Evolutionary conservation across 1,139 yeast genomes (phyloP).

Genomic region (Suhomyces wounanorum): DNA sequence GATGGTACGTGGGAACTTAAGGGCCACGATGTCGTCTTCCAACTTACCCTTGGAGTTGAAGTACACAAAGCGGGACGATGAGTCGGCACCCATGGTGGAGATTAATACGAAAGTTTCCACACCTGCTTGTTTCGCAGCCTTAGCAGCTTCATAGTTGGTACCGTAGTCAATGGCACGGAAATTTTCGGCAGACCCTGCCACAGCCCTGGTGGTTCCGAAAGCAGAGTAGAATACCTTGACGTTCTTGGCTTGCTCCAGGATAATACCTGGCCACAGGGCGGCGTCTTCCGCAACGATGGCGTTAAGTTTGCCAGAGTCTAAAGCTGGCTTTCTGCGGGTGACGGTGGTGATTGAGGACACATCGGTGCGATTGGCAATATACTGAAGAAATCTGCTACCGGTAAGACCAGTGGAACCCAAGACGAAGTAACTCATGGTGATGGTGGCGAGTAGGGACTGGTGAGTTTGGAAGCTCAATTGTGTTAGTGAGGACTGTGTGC

Average conservation of each 20-base stretch:
- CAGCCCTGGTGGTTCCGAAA: slow-evolving; percentile 73
- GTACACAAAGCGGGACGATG: slow-evolving; percentile 54
- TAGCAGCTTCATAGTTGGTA: slow-evolving; percentile 61
- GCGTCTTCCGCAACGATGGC: slow-evolving; percentile 40
- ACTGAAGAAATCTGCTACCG: slow-evolving; percentile 49
- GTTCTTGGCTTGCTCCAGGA: slow-evolving; percentile 19
- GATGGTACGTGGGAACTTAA: slow-evolving; percentile 65
- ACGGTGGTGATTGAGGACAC: slow-evolving; percentile 44
- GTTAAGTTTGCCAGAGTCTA: slow-evolving; percentile 25
- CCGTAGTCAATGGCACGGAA: slow-evolving; percentile 73
- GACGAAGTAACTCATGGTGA: slow-evolving; percentile 30
- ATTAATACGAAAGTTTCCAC: slow-evolving; percentile 64
- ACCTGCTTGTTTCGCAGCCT: slow-evolving; percentile 68
- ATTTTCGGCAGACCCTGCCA: slow-evolving; percentile 67
- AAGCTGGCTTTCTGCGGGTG: slow-evolving; percentile 40
- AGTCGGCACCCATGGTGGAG: slow-evolving; percentile 60
- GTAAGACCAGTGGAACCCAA: slow-evolving; percentile 67
- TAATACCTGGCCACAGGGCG: slow-evolving; percentile 41
- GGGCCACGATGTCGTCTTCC: slow-evolving; percentile 57
- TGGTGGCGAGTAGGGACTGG: not conserved
- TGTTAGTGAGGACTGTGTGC: not conserved
- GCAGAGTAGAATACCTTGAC: slow-evolving; percentile 53
- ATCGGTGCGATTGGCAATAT: slow-evolving; percentile 31
- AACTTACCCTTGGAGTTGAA: slow-evolving; percentile 62
- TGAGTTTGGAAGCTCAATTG: not conserved